phyloP scores from a whole-genome alignment of 306 rosid species.

The Pueraria montana region DNA sequence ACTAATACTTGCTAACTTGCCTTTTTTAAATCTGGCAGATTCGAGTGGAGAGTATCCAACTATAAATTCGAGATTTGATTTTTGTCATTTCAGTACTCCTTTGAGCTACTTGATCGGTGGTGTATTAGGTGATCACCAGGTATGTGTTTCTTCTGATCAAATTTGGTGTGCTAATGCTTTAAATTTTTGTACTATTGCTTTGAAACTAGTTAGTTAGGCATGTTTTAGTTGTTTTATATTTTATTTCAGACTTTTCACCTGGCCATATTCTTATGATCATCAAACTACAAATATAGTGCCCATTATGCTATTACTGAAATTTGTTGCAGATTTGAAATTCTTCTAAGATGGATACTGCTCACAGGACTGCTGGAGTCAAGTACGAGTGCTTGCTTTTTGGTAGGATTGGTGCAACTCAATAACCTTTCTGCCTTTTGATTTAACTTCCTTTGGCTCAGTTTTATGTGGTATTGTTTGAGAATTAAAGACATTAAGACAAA shows the following conservation, averaged over 20 bases:
- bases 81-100: neutral
- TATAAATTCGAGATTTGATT: slow-evolving; percentile 30
- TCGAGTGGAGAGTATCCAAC: neutral
- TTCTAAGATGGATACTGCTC: slow-evolving; percentile 62
- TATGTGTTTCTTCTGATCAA: slow-evolving; percentile 25
- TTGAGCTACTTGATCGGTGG: slow-evolving; percentile 10
- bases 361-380: slow-evolving; percentile 54
- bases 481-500: neutral
- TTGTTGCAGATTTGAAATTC: slow-evolving; percentile 51
- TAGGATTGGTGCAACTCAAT: slow-evolving; percentile 54
- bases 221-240: slow-evolving; percentile 16
- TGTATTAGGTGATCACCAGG: slow-evolving; percentile 30
- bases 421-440: neutral
- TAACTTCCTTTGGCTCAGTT: slow-evolving; percentile 25
- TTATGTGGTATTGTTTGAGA: slow-evolving; percentile 3
- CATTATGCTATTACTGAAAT: slow-evolving; percentile 17
- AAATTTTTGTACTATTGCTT: slow-evolving; percentile 17
- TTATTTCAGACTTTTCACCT: slow-evolving; percentile 4
- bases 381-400: slow-evolving; percentile 87
- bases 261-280: slow-evolving; percentile 15
- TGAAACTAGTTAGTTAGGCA: slow-evolving; percentile 31
- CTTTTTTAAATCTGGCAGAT: slow-evolving; percentile 4
- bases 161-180: slow-evolving; percentile 22
- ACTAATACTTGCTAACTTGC: neutral
- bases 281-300: neutral